A percentile compares a stretch with the other conserved stretches of the same genome.
Evolutionary conservation across 345 rosid genomes (phyloP).

Genomic region (Citrus hindsii): DNA sequence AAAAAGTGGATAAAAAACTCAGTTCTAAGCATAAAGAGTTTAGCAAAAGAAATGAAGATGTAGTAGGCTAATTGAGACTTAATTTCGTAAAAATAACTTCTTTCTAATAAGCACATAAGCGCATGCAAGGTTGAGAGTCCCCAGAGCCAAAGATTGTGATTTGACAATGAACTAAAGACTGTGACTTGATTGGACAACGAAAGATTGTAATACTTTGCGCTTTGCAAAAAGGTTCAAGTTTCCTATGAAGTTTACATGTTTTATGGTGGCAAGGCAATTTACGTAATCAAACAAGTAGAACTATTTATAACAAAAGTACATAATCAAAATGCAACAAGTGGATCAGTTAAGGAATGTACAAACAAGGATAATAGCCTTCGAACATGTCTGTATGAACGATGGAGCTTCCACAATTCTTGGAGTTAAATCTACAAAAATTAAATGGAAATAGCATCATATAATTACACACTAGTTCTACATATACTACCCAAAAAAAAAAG

Average conservation of each 20-base stretch:
- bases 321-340: not conserved
- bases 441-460: slow-evolving; percentile 7
- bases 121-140: not conserved
- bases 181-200: too few relatives aligned
- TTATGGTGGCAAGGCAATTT: too few relatives aligned
- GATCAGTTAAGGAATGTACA: slow-evolving; percentile 71
- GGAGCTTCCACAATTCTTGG: slow-evolving; percentile 42
- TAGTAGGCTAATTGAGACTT: not conserved
- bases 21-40: not conserved
- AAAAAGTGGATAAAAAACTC: not conserved
- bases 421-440: slow-evolving; percentile 41
- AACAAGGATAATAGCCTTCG: slow-evolving; percentile 91
- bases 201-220: not conserved
- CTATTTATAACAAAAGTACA: not conserved
- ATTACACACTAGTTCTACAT: not conserved
- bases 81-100: not conserved
- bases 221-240: not conserved
- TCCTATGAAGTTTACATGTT: not conserved
- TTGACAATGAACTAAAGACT: too few relatives aligned
- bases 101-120: not conserved
- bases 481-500: too few relatives aligned
- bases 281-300: too few relatives aligned
- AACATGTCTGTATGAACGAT: slow-evolving; percentile 40
- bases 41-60: not conserved
- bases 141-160: not conserved